Conservation (phyloP, 106 monocot species). For the Apostasia ramifera region DNA sequence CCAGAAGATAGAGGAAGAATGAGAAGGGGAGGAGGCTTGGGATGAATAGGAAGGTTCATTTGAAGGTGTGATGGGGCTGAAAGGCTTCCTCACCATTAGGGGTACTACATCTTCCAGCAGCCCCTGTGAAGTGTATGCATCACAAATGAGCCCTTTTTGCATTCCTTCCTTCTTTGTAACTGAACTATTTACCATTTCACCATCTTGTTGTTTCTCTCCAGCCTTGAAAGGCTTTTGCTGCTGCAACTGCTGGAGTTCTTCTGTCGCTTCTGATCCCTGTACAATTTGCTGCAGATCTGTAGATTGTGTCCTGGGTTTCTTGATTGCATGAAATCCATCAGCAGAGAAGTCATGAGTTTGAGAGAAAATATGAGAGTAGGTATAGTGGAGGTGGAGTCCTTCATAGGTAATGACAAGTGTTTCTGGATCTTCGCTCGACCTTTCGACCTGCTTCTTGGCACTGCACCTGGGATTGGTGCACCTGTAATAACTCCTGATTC, state of each 20-base stretch:
- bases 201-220: background rate
- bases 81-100: conserved; percentile 52
- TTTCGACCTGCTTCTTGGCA: conserved; percentile 94
- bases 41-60: conserved; percentile 18
- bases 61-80: conserved; percentile 7
- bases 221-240: conserved; percentile 1
- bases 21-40: conserved; percentile 32
- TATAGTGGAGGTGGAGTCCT: conserved; percentile 85
- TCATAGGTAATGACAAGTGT: conserved; percentile 72
- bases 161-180: background rate
- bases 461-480: conserved; percentile 94
- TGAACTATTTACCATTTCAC: background rate
- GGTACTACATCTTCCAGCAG: conserved; percentile 86
- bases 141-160: background rate
- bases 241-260: background rate
- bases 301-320: conserved; percentile 24
- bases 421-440: conserved; percentile 67
- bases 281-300: background rate
- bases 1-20: conserved; percentile 41
- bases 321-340: conserved; percentile 4
- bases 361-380: conserved; percentile 63
- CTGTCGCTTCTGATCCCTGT: background rate
- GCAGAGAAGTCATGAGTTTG: conserved; percentile 3
- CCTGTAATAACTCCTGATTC: conserved; percentile 83
- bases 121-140: conserved; percentile 29